Evolutionary conservation across 768 basidiomycete species (phyloP).

Genomic region (Leccinum longicurvipes): DNA sequence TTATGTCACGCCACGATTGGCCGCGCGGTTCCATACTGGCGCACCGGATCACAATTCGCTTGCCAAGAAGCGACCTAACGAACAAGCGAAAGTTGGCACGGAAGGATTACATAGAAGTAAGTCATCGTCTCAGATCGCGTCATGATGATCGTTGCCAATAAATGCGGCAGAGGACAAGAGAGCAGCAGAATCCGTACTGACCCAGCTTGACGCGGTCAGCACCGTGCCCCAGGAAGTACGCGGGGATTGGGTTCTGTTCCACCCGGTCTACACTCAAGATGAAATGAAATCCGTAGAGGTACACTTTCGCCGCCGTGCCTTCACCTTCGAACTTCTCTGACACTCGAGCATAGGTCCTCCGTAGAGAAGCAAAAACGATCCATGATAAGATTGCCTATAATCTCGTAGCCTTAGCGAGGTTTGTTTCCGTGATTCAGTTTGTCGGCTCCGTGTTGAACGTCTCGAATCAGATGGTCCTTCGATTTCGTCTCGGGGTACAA

Average conservation of each 20-base stretch:
- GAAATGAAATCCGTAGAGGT: conserved; percentile 76
- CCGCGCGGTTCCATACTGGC: conserved; percentile 25
- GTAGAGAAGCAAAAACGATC: conserved; percentile 57
- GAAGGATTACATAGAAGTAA: conserved; percentile 37
- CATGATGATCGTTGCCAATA: not conserved
- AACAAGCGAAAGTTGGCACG: conserved; percentile 26
- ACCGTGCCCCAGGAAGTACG: conserved; percentile 53
- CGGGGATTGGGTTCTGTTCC: conserved; percentile 90
- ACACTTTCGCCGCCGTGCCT: conserved; percentile 2
- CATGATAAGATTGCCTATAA: conserved; percentile 70
- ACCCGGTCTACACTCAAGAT: conserved; percentile 81
- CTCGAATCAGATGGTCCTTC: conserved; percentile 53
- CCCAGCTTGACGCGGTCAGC: conserved; percentile 42
- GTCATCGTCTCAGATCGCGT: not conserved
- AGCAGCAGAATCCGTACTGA: conserved; percentile 13
- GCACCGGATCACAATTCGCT: conserved; percentile 21
- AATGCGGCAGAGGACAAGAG: conserved; percentile 25
- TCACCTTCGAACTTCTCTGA: conserved; percentile 3
- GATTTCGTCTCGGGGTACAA: conserved; percentile 87
- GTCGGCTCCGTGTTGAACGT: conserved; percentile 2
- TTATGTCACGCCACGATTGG: not conserved
- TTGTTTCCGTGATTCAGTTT: conserved; percentile 8
- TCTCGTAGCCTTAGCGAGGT: conserved; percentile 58
- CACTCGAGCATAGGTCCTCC: conserved; percentile 54
- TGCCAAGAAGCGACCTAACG: conserved; percentile 20